Evolutionary conservation across 352 stramenopile genomes (phyloP).

Genomic region (Pythium oligandrum): DNA sequence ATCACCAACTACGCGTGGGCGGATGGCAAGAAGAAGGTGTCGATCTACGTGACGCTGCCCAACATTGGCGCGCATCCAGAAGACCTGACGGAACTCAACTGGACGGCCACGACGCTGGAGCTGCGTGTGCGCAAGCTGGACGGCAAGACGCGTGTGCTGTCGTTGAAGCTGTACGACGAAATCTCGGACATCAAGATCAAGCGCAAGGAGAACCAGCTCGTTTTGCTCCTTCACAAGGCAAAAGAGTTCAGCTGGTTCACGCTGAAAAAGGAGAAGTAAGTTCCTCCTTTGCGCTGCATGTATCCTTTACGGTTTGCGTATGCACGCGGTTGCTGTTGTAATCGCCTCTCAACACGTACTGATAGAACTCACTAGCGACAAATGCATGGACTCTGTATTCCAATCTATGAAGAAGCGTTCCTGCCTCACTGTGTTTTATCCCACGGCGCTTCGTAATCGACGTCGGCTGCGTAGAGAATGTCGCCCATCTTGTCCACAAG

Average conservation of each 20-base stretch:
- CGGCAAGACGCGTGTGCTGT: conserved; percentile 66
- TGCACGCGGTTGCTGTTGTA: too few species aligned
- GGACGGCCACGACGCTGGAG: conserved; percentile 47
- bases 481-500: conserved; percentile 62
- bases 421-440: too few species aligned
- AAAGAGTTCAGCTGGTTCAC: conserved; percentile 78
- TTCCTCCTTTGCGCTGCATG: not conserved
- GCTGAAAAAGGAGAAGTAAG: conserved; percentile 77
- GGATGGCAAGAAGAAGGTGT: conserved; percentile 77
- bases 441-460: conserved; percentile 30
- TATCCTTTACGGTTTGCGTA: too few species aligned
- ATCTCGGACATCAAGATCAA: conserved; percentile 77
- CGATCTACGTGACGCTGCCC: conserved; percentile 67
- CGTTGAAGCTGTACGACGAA: conserved; percentile 76
- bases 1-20: conserved; percentile 82
- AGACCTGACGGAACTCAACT: conserved; percentile 64
- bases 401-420: too few species aligned
- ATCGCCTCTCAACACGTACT: too few species aligned
- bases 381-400: too few species aligned
- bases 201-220: conserved; percentile 77
- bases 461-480: conserved; percentile 78
- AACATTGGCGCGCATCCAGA: conserved; percentile 57
- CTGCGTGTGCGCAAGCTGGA: conserved; percentile 62
- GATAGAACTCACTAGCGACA: too few species aligned
- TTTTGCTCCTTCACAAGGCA: conserved; percentile 70